Evolutionary conservation across 768 basidiomycete species (phyloP).

Genomic region (Kwoniella europaea): DNA sequence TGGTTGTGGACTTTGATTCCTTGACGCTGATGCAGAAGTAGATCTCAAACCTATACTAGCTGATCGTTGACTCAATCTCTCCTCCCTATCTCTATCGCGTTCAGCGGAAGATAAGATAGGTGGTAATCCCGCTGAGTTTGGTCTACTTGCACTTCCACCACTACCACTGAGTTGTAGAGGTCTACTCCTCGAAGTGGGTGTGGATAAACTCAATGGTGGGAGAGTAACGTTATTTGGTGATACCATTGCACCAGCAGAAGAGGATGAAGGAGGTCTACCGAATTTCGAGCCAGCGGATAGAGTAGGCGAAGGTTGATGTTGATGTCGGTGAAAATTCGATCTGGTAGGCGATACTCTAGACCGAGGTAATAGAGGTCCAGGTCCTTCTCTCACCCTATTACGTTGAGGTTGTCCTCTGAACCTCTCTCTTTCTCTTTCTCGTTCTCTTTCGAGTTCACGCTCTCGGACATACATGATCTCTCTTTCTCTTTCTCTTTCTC

Average conservation of each 20-base stretch:
- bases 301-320: slow-evolving; percentile 8
- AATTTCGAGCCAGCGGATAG: background rate
- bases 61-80: slow-evolving; percentile 5
- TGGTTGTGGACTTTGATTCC: slow-evolving; percentile 5
- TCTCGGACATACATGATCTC: background rate
- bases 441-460: slow-evolving; percentile 9
- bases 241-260: slow-evolving; percentile 3
- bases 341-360: background rate
- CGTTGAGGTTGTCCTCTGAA: background rate
- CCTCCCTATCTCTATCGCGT: slow-evolving; percentile 14
- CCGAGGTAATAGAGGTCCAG: slow-evolving; percentile 7
- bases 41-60: background rate
- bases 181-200: background rate
- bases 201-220: slow-evolving; percentile 10
- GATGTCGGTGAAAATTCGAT: background rate
- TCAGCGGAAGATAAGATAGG: slow-evolving; percentile 5
- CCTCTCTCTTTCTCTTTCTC: slow-evolving; percentile 9
- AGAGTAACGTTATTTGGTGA: slow-evolving; percentile 7
- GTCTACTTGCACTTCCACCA: background rate
- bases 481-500: background rate
- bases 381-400: background rate
- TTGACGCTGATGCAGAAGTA: background rate
- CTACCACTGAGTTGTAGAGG: background rate
- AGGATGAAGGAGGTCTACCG: slow-evolving; percentile 1
- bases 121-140: slow-evolving; percentile 13